Base-by-base conservation (phyloP, 2,329 filamentous ascomycete species). In the Fusarium sp. region DNA sequence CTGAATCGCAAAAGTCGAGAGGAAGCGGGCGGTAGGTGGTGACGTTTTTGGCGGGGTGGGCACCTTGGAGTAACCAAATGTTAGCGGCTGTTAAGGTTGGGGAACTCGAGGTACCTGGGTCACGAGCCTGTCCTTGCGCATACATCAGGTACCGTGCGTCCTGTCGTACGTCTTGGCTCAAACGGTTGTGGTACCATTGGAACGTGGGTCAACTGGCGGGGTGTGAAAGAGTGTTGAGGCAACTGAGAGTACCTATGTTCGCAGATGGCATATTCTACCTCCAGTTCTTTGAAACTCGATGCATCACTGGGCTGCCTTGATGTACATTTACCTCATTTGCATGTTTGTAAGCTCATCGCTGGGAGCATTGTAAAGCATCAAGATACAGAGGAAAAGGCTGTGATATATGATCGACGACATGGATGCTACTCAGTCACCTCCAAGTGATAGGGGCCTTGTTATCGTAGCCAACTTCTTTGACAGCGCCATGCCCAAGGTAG, bases 1-100 rank as follows among this genome's bases (percentile, higher is more conserved):
- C 58, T 68, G 63, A 66, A 61, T 69, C 68, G 68, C 59, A 67
- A 68, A 63, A 67, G 64, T 66, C 41, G 58, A 66, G 54, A 57
- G 59, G 55, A 60, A 57, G 60, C 53, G 63, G 61, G 61, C 53
- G 60, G 57, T 53, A 45, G 52, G 52, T 53, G 48, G 64, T 69
- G 66, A 69, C 67, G 66, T 69, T 69, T 64, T 65, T 65, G 61
- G 61, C 61, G 61, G 61, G 61, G 61, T 65, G 61, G 48, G 49
- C 58, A 41, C 42, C 36, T 32, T 33, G 41, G 33, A 37, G 31
- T 27, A 37, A 19, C 42, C 35, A 52, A 57, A 45, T 35, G 52
- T 25, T 36, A 42, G 23, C n/a, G 19, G 37, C 29, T 46, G 33
- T 21, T 32, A 32, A 51, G 27, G 44, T 53, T 45, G 42, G 32